A percentile compares a stretch with the other conserved stretches of the same genome.
phyloP scores from a whole-genome alignment of 805 yeast genomes.

The Saccharomycopsis sp. region DNA sequence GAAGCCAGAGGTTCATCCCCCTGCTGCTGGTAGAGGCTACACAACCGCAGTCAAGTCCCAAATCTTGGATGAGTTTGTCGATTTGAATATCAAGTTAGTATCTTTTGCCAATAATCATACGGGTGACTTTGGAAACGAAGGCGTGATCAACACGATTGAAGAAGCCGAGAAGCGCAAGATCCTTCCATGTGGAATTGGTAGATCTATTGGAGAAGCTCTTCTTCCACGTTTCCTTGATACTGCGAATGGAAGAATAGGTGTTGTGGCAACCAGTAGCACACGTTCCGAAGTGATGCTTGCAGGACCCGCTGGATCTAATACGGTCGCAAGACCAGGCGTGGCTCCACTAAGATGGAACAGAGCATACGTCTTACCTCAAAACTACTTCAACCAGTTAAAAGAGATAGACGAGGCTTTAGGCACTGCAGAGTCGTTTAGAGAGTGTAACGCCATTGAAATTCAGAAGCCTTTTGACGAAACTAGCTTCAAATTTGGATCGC shows the following conservation, averaged over 20 bases:
- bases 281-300: conserved; percentile 27
- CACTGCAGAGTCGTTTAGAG: conserved; percentile 26
- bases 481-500: conserved; percentile 25
- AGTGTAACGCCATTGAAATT: neutral
- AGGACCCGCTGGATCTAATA: conserved; percentile 25
- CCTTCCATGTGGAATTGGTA: conserved; percentile 26
- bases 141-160: conserved; percentile 25
- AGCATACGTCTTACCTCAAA: conserved; percentile 26
- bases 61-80: conserved; percentile 25
- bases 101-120: conserved; percentile 28
- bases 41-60: conserved; percentile 26
- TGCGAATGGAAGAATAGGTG: conserved; percentile 26
- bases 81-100: conserved; percentile 24
- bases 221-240: conserved; percentile 26
- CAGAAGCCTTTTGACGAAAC: neutral
- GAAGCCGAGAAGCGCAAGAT: conserved; percentile 25
- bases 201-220: conserved; percentile 26
- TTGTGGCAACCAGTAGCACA: conserved; percentile 25
- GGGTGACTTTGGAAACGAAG: conserved; percentile 26
- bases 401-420: conserved; percentile 28
- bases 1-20: conserved; percentile 23
- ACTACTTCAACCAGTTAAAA: conserved; percentile 24
- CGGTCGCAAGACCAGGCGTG: conserved; percentile 27
- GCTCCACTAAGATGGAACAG: conserved; percentile 27
- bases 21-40: conserved; percentile 26